Conservation (phyloP, 306 rosid genomes). For the Potentilla sterilis region DNA sequence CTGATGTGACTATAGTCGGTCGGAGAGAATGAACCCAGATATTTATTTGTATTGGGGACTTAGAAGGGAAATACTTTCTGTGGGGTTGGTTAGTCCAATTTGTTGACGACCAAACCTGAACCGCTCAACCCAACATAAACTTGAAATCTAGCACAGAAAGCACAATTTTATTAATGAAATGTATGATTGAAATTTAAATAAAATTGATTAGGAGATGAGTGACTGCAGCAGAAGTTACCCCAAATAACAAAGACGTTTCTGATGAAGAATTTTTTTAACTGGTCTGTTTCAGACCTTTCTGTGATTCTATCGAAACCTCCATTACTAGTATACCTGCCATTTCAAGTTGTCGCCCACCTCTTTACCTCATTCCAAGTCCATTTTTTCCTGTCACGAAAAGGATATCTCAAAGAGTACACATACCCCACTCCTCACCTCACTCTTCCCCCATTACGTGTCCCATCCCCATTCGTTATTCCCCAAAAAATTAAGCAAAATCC, state of each 20-base stretch:
- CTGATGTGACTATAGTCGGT: no score
- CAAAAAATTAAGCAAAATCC: not conserved
- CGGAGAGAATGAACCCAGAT: no score
- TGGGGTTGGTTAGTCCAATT: not conserved
- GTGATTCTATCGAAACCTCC: not conserved
- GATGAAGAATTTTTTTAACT: not conserved
- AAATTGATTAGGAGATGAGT: no score
- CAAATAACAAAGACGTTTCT: not conserved
- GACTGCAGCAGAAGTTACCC: not conserved
- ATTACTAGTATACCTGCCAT: not conserved
- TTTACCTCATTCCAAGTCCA: not conserved
- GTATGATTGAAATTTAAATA: no score
- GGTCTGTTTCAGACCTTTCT: not conserved
- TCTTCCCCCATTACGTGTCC: not conserved
- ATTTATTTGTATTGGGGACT: no score
- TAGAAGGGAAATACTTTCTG: not conserved
- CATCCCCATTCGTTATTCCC: not conserved
- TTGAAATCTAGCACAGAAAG: not conserved
- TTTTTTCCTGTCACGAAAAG: conserved; percentile 17
- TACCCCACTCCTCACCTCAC: not conserved
- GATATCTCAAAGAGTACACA: conserved; percentile 5
- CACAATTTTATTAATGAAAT: not conserved
- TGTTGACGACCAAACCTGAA: not conserved
- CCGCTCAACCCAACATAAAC: not conserved
- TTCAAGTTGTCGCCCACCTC: not conserved